Conservation (phyloP, 371 early-diverging fungal genomes). For the Circinella minor region DNA sequence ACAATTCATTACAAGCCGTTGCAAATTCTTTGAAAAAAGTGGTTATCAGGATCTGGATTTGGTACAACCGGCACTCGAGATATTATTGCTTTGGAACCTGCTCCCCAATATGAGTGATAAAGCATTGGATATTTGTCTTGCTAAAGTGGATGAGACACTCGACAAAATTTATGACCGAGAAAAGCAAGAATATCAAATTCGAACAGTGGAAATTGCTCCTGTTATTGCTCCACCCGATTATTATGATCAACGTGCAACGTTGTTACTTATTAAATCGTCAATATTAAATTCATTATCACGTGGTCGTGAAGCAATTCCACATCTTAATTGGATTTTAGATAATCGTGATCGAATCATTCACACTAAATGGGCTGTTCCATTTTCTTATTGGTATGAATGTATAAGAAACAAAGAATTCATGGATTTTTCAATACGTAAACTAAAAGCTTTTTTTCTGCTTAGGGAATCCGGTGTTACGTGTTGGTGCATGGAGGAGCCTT, state of each 20-base stretch:
- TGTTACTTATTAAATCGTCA: conserved; percentile 46
- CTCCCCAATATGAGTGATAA: conserved; percentile 57
- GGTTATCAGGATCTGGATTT: conserved; percentile 62
- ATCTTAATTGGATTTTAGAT: conserved; percentile 66
- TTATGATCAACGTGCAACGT: conserved; percentile 48
- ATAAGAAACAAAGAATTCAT: not conserved
- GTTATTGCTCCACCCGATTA: conserved; percentile 45
- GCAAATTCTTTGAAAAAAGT: conserved; percentile 57
- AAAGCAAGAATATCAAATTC: conserved; percentile 51
- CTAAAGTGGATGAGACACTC: conserved; percentile 46
- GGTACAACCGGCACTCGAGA: conserved; percentile 60
- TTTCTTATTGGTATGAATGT: conserved; percentile 57
- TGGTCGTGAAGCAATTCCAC: conserved; percentile 43
- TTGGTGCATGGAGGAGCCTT: conserved; percentile 52
- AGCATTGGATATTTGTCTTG: conserved; percentile 44
- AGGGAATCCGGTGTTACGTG: conserved; percentile 64
- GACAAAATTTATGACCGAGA: conserved; percentile 48
- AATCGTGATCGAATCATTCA: conserved; percentile 50
- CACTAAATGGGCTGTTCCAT: conserved; percentile 65
- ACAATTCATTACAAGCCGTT: conserved; percentile 53
- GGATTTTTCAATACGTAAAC: not conserved
- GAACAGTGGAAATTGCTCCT: conserved; percentile 48
- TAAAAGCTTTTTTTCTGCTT: not conserved
- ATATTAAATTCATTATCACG: conserved; percentile 37
- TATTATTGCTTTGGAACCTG: conserved; percentile 62